Evolutionary conservation across 352 stramenopile genomes (phyloP).

Genomic region (Pythium aristosporum): DNA sequence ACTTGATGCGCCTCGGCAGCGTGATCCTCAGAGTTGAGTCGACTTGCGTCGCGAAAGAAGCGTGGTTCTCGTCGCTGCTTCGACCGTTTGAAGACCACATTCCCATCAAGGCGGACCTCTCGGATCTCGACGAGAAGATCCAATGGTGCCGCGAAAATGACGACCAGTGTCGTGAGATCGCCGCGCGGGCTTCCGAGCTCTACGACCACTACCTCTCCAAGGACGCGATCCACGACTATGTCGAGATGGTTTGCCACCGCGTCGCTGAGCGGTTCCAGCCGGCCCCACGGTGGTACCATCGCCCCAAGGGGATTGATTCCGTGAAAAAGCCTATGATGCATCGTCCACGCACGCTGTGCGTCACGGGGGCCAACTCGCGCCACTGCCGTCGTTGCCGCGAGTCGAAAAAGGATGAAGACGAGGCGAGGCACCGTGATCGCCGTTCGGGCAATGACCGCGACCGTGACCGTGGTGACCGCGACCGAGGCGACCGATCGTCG

Average conservation of each 20-base stretch:
- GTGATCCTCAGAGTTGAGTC: conserved; percentile 97
- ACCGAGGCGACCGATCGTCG: conserved; percentile 18
- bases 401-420: conserved; percentile 61
- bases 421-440: conserved; percentile 30
- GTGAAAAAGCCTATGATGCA: conserved; percentile 61
- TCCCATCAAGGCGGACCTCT: conserved; percentile 95
- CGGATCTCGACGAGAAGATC: conserved; percentile 98
- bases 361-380: conserved; percentile 49
- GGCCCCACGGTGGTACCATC: conserved; percentile 61
- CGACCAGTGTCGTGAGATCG: conserved; percentile 95
- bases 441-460: conserved; percentile 30
- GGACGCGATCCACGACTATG: conserved; percentile 95
- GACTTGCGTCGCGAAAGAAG: conserved; percentile 94
- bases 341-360: conserved; percentile 53
- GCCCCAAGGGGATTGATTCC: conserved; percentile 50
- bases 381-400: conserved; percentile 72
- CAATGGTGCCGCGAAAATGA: conserved; percentile 97
- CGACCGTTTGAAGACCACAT: conserved; percentile 97
- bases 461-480: conserved; percentile 19
- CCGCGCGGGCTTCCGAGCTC: conserved; percentile 90
- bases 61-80: conserved; percentile 97
- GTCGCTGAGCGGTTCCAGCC: conserved; percentile 89
- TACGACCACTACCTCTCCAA: conserved; percentile 93
- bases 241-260: conserved; percentile 94
- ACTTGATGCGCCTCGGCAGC: conserved; percentile 97